Base-by-base conservation (phyloP, 1,284 basidiomycete species). In the Cutaneotrichosporon cyanovorans region DNA sequence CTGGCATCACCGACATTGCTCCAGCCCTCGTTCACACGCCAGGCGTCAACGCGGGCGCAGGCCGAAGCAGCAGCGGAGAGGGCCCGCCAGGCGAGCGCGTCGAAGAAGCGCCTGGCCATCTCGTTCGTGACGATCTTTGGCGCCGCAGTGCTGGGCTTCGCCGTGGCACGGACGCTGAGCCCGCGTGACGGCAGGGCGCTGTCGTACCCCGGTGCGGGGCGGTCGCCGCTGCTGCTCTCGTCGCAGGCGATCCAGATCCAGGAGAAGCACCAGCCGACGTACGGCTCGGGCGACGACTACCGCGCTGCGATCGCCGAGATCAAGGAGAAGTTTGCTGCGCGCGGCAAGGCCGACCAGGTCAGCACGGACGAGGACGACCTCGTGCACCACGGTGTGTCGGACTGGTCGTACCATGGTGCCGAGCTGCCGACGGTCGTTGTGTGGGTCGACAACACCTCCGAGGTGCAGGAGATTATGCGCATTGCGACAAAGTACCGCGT, bases 341-440 rank as follows among this genome's bases (percentile, higher is more conserved):
- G 56, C 25, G 63, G 62, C 8, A 64, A 62, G 46, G 43, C 18
- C 12, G 68, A 69, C 45, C 58, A 56, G 37, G 61, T 72, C 5
- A 59, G 54, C 12, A 68, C 61, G n/a, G 69, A 72, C 45, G 57
- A 63, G 36, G 60, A 51, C 11, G 71, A 73, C 56, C 45, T 71
- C 31, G 55, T 59, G 44, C 49, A 41, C 20, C 71, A 73, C 53
- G 71, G 71, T 1, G 51, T 71, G 40, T 60, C 56, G 30, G 69
- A 69, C 51, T 73, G 71, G 71, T 64, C 61, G 40, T 71, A 71
- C 56, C 71, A 73, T 50, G 58, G 57, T 18, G 66, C 60, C 18
- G 59, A 69, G 41, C 58, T 59, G 33, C 69, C 71, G n/a, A 69
- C 65, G 3, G 71, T 71, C 9, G 71, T 73, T 16, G 69, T 71